Base-by-base conservation (phyloP, 495 filamentous ascomycete genomes). In the Aspergillus hancockii region DNA sequence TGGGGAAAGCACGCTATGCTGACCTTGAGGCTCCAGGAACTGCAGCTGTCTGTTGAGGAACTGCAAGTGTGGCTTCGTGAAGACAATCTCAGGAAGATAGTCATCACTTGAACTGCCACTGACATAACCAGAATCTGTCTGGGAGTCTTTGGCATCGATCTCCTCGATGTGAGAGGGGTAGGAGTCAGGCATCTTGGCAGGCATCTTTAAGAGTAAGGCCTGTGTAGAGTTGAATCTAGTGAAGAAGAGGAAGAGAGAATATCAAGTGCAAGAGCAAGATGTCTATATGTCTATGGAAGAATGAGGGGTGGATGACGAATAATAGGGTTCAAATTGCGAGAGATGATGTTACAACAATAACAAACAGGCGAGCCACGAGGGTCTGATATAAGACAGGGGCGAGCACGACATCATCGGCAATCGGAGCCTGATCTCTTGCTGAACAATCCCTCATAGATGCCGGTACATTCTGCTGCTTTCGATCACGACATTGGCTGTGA, bases 21-120 rank as follows among this genome's bases (percentile, higher is more conserved):
- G 71, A 88, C 86, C 86, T 79, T 88, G 78, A 59, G 88, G 88
- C 62, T 91, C 84, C 66, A 97, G 89, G 63, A 85, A 85, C 66
- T 92, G 87, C 60, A 98, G 77, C 68, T 95, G 91, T 62, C 83
- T 79, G 81, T 98, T 98, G 62, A 98, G 77, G 74, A 92, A 91
- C 65, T 88, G 88, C 52, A 98, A 81, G 75, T 98, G 95, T 41
- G 88, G 84, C 74, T 87, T 88, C 49, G 92, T 92, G 82, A 98
- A 93, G 68, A 87, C 86, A 63, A 98, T 83, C 59, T 89, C 87
- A 5, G 91, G 87, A 2, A 89, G 72, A 54, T 83, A 85, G 21
- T 81, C 81, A 16, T 84, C 79, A 65, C 85, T 91, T 3, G 87
- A 87, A 53, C 79, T 76, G 52, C 82, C 89, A 63, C 90, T 93